phyloP scores from a whole-genome alignment of 1,139 yeast species.

The Yamadazyma triangularis region DNA sequence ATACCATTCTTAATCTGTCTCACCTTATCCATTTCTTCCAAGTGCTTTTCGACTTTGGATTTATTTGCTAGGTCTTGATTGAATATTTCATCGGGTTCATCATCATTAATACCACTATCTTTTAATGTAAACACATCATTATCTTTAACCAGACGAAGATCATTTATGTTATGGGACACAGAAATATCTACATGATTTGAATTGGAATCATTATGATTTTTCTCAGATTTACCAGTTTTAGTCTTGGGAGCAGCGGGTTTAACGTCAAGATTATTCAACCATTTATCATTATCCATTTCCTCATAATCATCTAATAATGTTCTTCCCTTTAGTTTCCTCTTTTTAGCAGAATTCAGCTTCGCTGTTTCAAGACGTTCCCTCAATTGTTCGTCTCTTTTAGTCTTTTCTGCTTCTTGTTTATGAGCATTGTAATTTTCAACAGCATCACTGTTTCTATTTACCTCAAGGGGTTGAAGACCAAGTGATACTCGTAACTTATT shows the following conservation, averaged over 20 bases:
- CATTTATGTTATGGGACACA: constrained; percentile 43
- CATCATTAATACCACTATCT: constrained; percentile 52
- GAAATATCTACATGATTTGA: too few species aligned
- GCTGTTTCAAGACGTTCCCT: constrained; percentile 15
- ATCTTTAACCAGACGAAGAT: constrained; percentile 32
- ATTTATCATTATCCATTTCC: constrained; percentile 32
- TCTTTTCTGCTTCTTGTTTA: constrained; percentile 5
- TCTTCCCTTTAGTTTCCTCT: constrained; percentile 16
- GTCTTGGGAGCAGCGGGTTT: constrained; percentile 1
- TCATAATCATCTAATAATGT: constrained; percentile 20
- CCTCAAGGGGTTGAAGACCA: constrained; percentile 45
- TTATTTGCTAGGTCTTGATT: constrained; percentile 36
- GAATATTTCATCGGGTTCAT: constrained; percentile 46
- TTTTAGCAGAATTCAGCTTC: constrained; percentile 14
- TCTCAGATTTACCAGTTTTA: neutral
- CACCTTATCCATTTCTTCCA: constrained; percentile 20
- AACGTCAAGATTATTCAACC: constrained; percentile 25
- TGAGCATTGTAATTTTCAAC: constrained; percentile 15
- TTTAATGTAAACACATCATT: constrained; percentile 62
- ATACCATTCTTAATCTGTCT: constrained; percentile 24
- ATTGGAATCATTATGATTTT: neutral
- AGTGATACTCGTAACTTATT: constrained; percentile 44
- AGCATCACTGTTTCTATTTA: constrained; percentile 3
- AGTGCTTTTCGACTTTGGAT: constrained; percentile 19
- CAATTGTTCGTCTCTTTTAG: constrained; percentile 9